Conservation (phyloP, 2,329 filamentous ascomycete species). For the Paraphoma chrysanthemicola region DNA sequence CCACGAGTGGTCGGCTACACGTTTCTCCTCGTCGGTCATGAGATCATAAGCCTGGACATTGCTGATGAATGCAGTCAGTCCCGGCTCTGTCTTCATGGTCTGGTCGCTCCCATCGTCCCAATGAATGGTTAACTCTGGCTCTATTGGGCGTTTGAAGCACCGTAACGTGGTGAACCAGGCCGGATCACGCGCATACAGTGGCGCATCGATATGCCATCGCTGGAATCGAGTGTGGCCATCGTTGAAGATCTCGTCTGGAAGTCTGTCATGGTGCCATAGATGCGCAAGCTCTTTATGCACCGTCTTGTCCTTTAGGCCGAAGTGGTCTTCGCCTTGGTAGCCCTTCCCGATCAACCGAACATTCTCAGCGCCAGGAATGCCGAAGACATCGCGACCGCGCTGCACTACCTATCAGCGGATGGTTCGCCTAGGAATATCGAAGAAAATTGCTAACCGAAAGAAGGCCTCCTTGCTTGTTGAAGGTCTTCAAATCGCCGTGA, state of each 20-base stretch:
- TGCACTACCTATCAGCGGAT: too few relatives aligned
- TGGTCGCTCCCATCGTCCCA: conserved; percentile 55
- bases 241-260: conserved; percentile 57
- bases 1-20: conserved; percentile 53
- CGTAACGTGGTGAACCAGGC: conserved; percentile 54
- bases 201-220: conserved; percentile 59
- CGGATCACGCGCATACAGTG: conserved; percentile 52
- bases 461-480: conserved; percentile 51
- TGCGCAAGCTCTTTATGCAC: conserved; percentile 39
- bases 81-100: conserved; percentile 53
- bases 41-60: conserved; percentile 52
- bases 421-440: too few relatives aligned
- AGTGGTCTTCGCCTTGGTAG: conserved; percentile 55
- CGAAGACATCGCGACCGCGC: not conserved
- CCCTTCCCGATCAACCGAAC: conserved; percentile 56
- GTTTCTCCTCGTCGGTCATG: conserved; percentile 52
- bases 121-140: conserved; percentile 46
- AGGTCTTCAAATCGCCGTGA: conserved; percentile 52
- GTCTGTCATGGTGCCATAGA: conserved; percentile 47
- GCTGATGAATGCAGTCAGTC: conserved; percentile 55
- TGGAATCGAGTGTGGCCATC: conserved; percentile 56
- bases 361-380: conserved; percentile 53
- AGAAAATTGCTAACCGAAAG: conserved; percentile 25
- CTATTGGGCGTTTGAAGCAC: conserved; percentile 48
- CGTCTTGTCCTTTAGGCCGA: conserved; percentile 50